Evolutionary conservation across 2,329 filamentous ascomycete species (phyloP).

Genomic region (Tympanopsis confertula): DNA sequence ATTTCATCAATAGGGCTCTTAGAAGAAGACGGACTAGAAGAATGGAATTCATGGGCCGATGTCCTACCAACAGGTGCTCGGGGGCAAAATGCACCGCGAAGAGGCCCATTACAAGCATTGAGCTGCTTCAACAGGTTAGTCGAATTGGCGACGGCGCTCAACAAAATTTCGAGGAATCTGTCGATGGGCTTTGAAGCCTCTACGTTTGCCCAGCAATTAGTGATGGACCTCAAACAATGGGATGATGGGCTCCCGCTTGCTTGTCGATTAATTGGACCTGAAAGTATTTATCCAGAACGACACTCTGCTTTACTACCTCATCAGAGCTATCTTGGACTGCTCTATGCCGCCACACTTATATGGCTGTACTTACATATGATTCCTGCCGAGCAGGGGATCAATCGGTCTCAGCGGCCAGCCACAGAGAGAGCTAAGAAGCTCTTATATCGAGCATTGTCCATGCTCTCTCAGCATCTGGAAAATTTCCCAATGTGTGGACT

Average conservation of each 20-base stretch:
- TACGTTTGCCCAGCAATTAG: conserved; percentile 17
- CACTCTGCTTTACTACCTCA: conserved; percentile 22
- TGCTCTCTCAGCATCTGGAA: conserved; percentile 20
- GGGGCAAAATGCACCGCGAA: background rate
- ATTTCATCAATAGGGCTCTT: conserved; percentile 9
- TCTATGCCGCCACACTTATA: conserved; percentile 20
- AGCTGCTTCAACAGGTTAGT: conserved; percentile 1
- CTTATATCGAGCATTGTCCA: conserved; percentile 18
- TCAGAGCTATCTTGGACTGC: conserved; percentile 21
- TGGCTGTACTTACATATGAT: conserved; percentile 20
- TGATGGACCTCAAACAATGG: conserved; percentile 21
- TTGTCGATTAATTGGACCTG: conserved; percentile 20
- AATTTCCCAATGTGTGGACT: conserved; percentile 21
- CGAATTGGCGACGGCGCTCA: conserved; percentile 14
- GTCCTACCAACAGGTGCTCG: background rate
- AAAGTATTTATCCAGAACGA: conserved; percentile 20
- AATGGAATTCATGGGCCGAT: conserved; percentile 1
- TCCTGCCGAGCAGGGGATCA: conserved; percentile 15
- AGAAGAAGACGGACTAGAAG: conserved; percentile 1
- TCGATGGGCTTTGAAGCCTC: conserved; percentile 13
- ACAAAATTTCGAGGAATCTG: conserved; percentile 18
- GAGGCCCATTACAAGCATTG: background rate
- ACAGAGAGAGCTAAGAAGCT: conserved; percentile 21
- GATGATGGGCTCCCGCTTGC: conserved; percentile 19
- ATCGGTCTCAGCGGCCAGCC: conserved; percentile 16